These are phyloP conservation scores for Ascochyta koolunga DNA, from an alignment of 2,329 filamentous ascomycete genomes.

Conservation along the genomic window DNA sequence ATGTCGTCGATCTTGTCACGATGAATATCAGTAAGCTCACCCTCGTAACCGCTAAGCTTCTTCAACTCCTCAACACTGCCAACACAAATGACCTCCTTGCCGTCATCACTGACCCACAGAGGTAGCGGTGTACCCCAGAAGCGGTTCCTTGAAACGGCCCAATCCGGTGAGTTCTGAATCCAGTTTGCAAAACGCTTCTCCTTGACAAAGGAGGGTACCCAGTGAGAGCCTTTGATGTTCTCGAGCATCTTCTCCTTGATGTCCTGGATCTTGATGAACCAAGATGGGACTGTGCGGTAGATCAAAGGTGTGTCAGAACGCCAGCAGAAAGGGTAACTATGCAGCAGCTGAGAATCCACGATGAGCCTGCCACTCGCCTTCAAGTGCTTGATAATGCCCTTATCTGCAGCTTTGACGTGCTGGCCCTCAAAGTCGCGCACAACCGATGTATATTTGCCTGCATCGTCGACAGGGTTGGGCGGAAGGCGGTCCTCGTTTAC, in stretches of 20 bases:
- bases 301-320: constrained; percentile 95
- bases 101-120: constrained; percentile 88
- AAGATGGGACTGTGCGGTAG: constrained; percentile 88
- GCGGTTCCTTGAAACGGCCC: constrained; percentile 92
- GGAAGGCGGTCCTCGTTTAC: constrained; percentile 77
- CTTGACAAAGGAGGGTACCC: constrained; percentile 90
- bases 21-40: constrained; percentile 84
- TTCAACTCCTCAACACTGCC: constrained; percentile 85
- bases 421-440: constrained; percentile 82
- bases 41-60: constrained; percentile 82
- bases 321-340: constrained; percentile 93
- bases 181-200: constrained; percentile 90
- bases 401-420: constrained; percentile 92
- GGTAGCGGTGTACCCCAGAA: constrained; percentile 97
- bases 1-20: constrained; percentile 93
- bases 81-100: constrained; percentile 83
- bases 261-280: constrained; percentile 89
- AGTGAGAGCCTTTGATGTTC: constrained; percentile 87
- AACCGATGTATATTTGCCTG: constrained; percentile 76
- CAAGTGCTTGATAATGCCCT: constrained; percentile 87
- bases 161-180: constrained; percentile 90
- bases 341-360: constrained; percentile 84
- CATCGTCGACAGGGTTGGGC: constrained; percentile 90
- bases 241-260: constrained; percentile 88
- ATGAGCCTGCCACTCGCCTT: constrained; percentile 78